These are phyloP conservation scores for Cryptococcus hybrid DNA, from an alignment of 1,284 basidiomycete species.

Conservation along the genomic window DNA sequence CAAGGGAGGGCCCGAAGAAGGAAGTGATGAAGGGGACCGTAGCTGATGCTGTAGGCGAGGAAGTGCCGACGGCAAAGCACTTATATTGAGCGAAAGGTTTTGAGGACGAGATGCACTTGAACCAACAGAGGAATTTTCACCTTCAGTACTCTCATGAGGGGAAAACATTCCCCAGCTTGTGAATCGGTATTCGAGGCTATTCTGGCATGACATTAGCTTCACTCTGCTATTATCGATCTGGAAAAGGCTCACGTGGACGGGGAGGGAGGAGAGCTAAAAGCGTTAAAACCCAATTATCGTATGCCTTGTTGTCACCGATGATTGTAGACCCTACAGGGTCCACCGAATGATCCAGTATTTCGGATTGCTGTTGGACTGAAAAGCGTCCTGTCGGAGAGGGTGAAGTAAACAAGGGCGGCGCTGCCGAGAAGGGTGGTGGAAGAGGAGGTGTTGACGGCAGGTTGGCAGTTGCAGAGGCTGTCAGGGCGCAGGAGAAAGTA, in stretches of 20 bases:
- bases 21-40: constrained; percentile 34
- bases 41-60: constrained; percentile 4
- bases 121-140: constrained; percentile 8
- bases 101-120: constrained; percentile 27
- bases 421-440: constrained; percentile 10
- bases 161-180: constrained; percentile 39
- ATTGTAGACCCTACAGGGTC: constrained; percentile 6
- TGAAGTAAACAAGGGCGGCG: constrained; percentile 4
- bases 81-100: constrained; percentile 39
- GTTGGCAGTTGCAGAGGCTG: constrained; percentile 16
- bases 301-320: constrained; percentile 6
- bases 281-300: constrained; percentile 14
- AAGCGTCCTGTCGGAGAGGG: constrained; percentile 13
- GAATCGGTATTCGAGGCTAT: constrained; percentile 41
- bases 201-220: constrained; percentile 10
- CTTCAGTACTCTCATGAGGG: constrained; percentile 30
- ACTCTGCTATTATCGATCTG: not conserved
- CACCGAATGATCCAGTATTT: constrained; percentile 1
- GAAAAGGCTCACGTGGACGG: constrained; percentile 39
- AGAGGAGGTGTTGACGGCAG: constrained; percentile 34
- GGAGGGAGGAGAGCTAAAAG: constrained; percentile 36
- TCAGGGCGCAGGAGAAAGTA: no score
- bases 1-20: constrained; percentile 34
- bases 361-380: constrained; percentile 1
- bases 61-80: constrained; percentile 20